Conservation (phyloP, 139 green algal species). For the Chlorella sp. region DNA sequence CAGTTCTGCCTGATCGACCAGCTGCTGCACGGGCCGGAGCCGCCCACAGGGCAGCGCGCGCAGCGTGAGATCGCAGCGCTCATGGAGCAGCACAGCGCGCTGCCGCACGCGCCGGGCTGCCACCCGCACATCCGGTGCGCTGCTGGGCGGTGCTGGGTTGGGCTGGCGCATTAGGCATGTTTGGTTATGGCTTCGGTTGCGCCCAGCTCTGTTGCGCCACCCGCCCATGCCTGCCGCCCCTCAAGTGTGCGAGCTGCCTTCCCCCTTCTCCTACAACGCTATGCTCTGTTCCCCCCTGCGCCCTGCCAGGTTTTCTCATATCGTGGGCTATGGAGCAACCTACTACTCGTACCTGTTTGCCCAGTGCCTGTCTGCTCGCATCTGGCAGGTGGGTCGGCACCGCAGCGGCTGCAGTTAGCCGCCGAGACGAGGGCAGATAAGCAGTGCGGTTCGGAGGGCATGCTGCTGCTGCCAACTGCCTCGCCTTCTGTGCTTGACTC, state of each 20-base stretch:
- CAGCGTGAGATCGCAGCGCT: background rate
- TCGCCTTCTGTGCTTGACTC: background rate
- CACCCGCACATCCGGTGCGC: slow-evolving; percentile 27
- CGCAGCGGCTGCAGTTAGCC: too few species aligned
- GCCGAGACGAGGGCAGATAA: too few species aligned
- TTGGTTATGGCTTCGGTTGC: too few species aligned
- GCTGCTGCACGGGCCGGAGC: slow-evolving; percentile 49
- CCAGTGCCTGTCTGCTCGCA: slow-evolving; percentile 64
- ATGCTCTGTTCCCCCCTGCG: too few species aligned
- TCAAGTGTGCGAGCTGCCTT: too few species aligned
- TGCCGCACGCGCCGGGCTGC: background rate
- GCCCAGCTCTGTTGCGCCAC: too few species aligned
- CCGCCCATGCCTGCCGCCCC: too few species aligned
- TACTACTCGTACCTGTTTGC: slow-evolving; percentile 92
- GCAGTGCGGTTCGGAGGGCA: too few species aligned
- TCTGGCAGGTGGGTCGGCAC: slow-evolving; percentile 72
- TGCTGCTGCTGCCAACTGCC: background rate
- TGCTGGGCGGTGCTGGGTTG: too few species aligned
- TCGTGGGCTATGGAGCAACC: slow-evolving; percentile 81
- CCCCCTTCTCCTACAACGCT: too few species aligned
- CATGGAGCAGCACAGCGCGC: slow-evolving; percentile 12
- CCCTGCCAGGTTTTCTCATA: slow-evolving; percentile 54
- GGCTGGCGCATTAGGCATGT: too few species aligned
- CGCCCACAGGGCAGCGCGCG: slow-evolving; percentile 2
- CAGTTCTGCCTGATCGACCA: slow-evolving; percentile 51